These are phyloP conservation scores for Coniosporium apollinis DNA, from an alignment of 495 filamentous ascomycete species.

Conservation along the genomic window DNA sequence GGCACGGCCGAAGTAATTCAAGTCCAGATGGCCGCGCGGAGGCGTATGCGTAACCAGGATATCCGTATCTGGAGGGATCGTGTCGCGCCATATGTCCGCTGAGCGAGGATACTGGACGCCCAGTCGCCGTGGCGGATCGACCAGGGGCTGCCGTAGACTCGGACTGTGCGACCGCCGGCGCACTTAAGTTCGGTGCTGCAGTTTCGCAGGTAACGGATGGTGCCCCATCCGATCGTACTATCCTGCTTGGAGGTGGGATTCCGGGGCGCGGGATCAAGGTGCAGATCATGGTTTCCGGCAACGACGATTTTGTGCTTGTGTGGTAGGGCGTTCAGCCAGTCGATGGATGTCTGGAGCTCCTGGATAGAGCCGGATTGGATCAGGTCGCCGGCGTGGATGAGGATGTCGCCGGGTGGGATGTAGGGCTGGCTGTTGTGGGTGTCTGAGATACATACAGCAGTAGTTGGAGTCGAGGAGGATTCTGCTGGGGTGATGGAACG, in stretches of 20 bases:
- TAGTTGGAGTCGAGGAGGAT: no score
- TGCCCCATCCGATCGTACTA: slow-evolving; percentile 16
- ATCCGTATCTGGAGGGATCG: background rate
- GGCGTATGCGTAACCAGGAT: slow-evolving; percentile 7
- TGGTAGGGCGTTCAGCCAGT: slow-evolving; percentile 52
- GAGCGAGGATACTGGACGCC: slow-evolving; percentile 1
- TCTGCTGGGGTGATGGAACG: no score
- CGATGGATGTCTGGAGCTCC: slow-evolving; percentile 53
- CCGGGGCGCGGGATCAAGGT: slow-evolving; percentile 36
- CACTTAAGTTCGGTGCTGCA: slow-evolving; percentile 30
- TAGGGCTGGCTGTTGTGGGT: slow-evolving; percentile 11
- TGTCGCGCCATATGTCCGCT: slow-evolving; percentile 16
- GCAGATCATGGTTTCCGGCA: slow-evolving; percentile 65
- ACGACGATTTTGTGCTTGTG: slow-evolving; percentile 61
- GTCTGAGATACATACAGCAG: slow-evolving; percentile 10
- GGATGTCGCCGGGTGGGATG: slow-evolving; percentile 14
- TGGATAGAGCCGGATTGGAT: slow-evolving; percentile 46
- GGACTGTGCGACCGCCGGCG: slow-evolving; percentile 32
- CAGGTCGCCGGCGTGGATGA: slow-evolving; percentile 26
- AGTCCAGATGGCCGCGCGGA: slow-evolving; percentile 4
- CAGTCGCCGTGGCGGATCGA: slow-evolving; percentile 3
- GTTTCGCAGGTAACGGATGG: slow-evolving; percentile 35
- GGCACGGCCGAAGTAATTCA: background rate
- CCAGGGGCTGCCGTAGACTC: slow-evolving; percentile 36
- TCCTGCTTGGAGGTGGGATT: background rate